Conservation (phyloP, 495 filamentous ascomycete species). For the Saxophila tyrrhenica region DNA sequence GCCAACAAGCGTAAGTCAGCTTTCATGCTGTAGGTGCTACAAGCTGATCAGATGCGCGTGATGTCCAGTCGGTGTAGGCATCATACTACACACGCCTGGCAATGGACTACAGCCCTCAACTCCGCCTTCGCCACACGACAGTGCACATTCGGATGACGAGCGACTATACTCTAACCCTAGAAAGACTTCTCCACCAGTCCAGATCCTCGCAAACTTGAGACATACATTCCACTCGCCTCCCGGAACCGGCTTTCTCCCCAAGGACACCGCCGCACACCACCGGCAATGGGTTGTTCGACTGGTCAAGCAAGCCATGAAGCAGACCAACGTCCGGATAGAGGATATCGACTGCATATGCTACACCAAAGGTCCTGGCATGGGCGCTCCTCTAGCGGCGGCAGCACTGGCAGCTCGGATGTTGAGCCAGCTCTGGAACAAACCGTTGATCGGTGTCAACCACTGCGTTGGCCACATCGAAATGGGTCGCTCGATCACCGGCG, state of each 20-base stretch:
- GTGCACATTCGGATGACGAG: conserved; percentile 19
- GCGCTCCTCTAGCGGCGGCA: conserved; percentile 80
- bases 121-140: conserved; percentile 19
- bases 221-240: conserved; percentile 89
- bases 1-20: neutral
- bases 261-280: conserved; percentile 91
- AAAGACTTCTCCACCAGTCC: conserved; percentile 34
- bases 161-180: conserved; percentile 28
- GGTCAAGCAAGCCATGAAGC: conserved; percentile 61
- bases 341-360: conserved; percentile 90
- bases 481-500: conserved; percentile 86
- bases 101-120: conserved; percentile 43
- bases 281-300: conserved; percentile 70
- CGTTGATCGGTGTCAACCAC: conserved; percentile 87
- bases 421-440: conserved; percentile 73
- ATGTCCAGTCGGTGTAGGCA: conserved; percentile 72
- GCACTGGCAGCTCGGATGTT: conserved; percentile 77
- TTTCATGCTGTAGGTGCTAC: too few relatives aligned
- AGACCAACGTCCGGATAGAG: conserved; percentile 47
- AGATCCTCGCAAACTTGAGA: conserved; percentile 82
- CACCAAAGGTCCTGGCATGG: conserved; percentile 93
- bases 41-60: neutral
- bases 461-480: conserved; percentile 98
- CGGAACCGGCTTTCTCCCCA: conserved; percentile 89
- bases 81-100: conserved; percentile 50